Evolutionary conservation across 2,329 filamentous ascomycete species (phyloP).

Genomic region (Balansia obtecta): DNA sequence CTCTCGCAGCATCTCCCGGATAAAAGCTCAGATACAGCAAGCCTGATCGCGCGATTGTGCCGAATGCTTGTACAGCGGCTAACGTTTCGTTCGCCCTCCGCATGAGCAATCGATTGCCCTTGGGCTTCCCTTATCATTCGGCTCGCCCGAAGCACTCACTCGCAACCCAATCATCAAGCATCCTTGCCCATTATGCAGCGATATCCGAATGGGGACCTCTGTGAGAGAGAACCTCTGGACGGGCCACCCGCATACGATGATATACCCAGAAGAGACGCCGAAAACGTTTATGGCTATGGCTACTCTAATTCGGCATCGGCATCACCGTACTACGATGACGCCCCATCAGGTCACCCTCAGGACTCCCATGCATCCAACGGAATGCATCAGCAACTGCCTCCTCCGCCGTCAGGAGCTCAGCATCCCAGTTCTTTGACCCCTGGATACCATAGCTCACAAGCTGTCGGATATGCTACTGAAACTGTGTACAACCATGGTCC

Average conservation of each 20-base stretch:
- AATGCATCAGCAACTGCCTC: conserved; percentile 12
- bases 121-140: background rate
- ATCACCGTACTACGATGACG: conserved; percentile 18
- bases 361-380: background rate
- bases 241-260: conserved; percentile 6
- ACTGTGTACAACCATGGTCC: background rate
- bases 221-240: conserved; percentile 25
- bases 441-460: conserved; percentile 10
- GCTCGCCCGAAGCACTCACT: background rate
- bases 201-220: conserved; percentile 18
- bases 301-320: conserved; percentile 1
- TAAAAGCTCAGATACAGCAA: background rate
- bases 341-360: conserved; percentile 6
- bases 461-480: conserved; percentile 11
- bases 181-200: conserved; percentile 17
- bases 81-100: background rate
- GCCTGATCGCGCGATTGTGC: background rate
- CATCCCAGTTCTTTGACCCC: conserved; percentile 10
- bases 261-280: conserved; percentile 4
- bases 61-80: background rate
- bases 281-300: conserved; percentile 9
- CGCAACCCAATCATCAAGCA: background rate
- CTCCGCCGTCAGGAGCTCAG: conserved; percentile 24
- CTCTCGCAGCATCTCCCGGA: background rate
- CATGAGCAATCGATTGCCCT: background rate